Percentiles rank a stretch among this genome's conserved stretches.
phyloP scores from a whole-genome alignment of 73 alveolate genomes.

The Breviolum minutum region DNA sequence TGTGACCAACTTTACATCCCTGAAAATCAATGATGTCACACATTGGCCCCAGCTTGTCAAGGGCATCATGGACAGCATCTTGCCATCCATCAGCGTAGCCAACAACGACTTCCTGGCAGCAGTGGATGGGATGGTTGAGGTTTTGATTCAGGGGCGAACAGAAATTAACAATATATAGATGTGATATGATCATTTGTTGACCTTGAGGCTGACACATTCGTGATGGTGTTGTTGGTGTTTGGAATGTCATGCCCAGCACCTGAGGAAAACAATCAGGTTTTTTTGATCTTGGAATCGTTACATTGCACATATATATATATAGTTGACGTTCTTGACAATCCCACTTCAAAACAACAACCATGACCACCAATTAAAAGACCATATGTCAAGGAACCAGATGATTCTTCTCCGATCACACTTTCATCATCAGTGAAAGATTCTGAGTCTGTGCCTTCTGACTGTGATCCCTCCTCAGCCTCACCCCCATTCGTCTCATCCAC shows the following conservation, averaged over 20 bases:
- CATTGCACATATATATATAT: too few relatives aligned
- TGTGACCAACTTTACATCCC: too few relatives aligned
- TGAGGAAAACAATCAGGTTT: neutral
- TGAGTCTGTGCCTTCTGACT: neutral
- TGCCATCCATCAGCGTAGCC: neutral
- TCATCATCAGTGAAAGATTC: neutral
- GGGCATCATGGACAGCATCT: neutral
- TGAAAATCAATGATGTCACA: neutral
- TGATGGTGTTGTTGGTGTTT: neutral
- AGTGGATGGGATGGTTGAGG: neutral
- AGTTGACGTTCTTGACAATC: neutral
- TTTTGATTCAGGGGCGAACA: neutral
- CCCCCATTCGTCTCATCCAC: neutral
- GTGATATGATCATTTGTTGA: too few relatives aligned
- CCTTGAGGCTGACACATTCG: neutral
- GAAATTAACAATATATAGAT: too few relatives aligned
- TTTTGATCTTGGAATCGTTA: neutral
- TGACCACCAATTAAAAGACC: too few relatives aligned
- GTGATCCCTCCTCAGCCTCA: neutral
- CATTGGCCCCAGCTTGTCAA: neutral
- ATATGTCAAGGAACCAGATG: too few relatives aligned
- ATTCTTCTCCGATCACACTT: neutral
- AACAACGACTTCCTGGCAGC: constrained; percentile 3
- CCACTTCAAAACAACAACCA: neutral
- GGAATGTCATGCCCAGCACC: neutral